A percentile compares a stretch with the other conserved stretches of the same genome.
Evolutionary conservation across 768 basidiomycete genomes (phyloP).

Genomic region (Podaxis sp.): DNA sequence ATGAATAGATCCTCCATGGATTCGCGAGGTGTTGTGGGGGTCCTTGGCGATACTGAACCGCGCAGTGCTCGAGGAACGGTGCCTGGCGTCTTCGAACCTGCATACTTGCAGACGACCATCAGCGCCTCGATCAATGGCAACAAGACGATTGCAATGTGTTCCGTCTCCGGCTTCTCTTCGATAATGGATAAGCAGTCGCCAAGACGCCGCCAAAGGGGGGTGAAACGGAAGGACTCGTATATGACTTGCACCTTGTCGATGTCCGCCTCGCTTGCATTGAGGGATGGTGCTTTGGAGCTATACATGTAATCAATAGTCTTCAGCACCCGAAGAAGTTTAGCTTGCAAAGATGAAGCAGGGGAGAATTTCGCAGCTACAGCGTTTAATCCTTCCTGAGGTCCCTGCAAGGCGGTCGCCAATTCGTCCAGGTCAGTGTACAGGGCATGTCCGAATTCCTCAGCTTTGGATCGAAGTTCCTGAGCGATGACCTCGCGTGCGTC

Average conservation of each 20-base stretch:
- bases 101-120: constrained; percentile 99
- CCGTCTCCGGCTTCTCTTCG: constrained; percentile 75
- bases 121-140: constrained; percentile 93
- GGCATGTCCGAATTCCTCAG: constrained; percentile 82
- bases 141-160: constrained; percentile 89
- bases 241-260: constrained; percentile 83
- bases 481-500: constrained; percentile 89
- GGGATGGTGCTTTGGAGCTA: constrained; percentile 51
- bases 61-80: constrained; percentile 52
- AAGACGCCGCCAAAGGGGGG: constrained; percentile 83
- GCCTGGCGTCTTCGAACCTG: constrained; percentile 61
- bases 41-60: constrained; percentile 67
- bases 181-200: constrained; percentile 88
- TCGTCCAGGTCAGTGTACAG: constrained; percentile 78
- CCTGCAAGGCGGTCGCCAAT: constrained; percentile 63
- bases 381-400: constrained; percentile 55
- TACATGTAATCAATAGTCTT: constrained; percentile 99
- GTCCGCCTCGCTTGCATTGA: constrained; percentile 40
- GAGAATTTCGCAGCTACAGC: constrained; percentile 89
- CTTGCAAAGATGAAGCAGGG: constrained; percentile 90
- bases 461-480: constrained; percentile 80
- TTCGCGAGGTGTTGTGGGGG: constrained; percentile 67
- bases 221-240: constrained; percentile 90
- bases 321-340: constrained; percentile 91
- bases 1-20: constrained; percentile 91